These are phyloP conservation scores for Cladosporium sp. DNA, from an alignment of 2,329 filamentous ascomycete genomes.

Conservation along the genomic window DNA sequence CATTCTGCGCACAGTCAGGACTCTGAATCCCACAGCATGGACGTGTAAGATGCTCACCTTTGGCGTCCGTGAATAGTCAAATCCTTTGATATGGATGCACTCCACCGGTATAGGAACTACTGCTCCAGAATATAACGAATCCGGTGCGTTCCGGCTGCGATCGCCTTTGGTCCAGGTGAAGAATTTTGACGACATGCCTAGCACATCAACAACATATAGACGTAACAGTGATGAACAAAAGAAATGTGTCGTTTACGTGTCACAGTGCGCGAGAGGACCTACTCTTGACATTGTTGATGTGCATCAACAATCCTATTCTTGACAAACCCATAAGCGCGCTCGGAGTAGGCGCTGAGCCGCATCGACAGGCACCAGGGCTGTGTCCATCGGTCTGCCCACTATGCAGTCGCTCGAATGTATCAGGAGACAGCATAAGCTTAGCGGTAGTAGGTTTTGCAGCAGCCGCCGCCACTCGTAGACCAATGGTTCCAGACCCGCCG, in stretches of 20 bases:
- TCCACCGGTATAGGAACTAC: slow-evolving; percentile 40
- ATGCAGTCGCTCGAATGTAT: neutral
- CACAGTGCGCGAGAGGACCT: neutral
- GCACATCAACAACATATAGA: slow-evolving; percentile 16
- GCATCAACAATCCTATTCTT: neutral
- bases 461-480: neutral
- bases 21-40: neutral
- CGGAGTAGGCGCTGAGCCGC: slow-evolving; percentile 4
- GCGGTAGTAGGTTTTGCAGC: neutral
- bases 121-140: slow-evolving; percentile 40
- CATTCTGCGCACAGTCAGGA: neutral
- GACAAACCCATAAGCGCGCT: neutral
- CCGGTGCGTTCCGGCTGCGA: slow-evolving; percentile 33
- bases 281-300: slow-evolving; percentile 1
- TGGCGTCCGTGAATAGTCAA: slow-evolving; percentile 24
- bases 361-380: neutral
- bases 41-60: slow-evolving; percentile 23
- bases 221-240: neutral
- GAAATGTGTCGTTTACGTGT: neutral
- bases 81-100: slow-evolving; percentile 31
- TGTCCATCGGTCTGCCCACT: neutral
- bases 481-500: neutral
- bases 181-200: slow-evolving; percentile 42
- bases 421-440: neutral
- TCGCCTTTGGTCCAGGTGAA: slow-evolving; percentile 47